These are phyloP conservation scores for Oryza brachyantha DNA, from an alignment of 176 grass and related monocot species.

Conservation along the genomic window DNA sequence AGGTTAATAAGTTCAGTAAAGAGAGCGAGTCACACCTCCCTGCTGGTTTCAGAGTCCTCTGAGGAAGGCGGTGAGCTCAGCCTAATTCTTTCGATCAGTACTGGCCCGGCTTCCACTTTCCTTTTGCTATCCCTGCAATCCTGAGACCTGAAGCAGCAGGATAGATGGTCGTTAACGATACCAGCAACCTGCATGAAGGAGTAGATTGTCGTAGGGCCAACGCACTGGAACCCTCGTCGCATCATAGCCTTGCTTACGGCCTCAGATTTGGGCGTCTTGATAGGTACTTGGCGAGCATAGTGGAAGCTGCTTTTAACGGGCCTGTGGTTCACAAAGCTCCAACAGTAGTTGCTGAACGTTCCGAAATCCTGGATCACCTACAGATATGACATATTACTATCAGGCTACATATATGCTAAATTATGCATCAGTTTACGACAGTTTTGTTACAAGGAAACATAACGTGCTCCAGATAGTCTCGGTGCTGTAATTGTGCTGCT, in stretches of 20 bases:
- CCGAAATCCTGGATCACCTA: constrained; percentile 53
- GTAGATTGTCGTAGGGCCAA: constrained; percentile 63
- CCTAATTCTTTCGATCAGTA: constrained; percentile 1
- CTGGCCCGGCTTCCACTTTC: neutral
- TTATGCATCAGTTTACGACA: too few relatives aligned
- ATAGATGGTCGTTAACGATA: constrained; percentile 58
- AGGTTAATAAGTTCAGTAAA: neutral
- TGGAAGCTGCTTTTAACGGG: constrained; percentile 44
- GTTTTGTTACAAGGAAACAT: too few relatives aligned
- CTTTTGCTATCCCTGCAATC: constrained; percentile 6
- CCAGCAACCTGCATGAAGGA: constrained; percentile 64
- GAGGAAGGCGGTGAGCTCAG: neutral
- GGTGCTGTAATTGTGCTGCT: neutral
- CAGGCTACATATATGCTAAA: neutral
- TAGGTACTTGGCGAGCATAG: constrained; percentile 48
- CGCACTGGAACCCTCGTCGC: constrained; percentile 57
- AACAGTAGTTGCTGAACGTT: constrained; percentile 61
- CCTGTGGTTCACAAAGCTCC: constrained; percentile 62
- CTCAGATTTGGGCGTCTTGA: constrained; percentile 63
- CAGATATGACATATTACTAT: neutral
- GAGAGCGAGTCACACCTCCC: neutral
- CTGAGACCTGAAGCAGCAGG: constrained; percentile 53
- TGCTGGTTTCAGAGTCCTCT: constrained; percentile 24
- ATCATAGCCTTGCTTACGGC: constrained; percentile 65
- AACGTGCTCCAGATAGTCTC: too few relatives aligned